Percentiles rank a stretch among this genome's conserved stretches.
Evolutionary conservation across 768 basidiomycete species (phyloP).

Genomic region (Chalciporus chontae): DNA sequence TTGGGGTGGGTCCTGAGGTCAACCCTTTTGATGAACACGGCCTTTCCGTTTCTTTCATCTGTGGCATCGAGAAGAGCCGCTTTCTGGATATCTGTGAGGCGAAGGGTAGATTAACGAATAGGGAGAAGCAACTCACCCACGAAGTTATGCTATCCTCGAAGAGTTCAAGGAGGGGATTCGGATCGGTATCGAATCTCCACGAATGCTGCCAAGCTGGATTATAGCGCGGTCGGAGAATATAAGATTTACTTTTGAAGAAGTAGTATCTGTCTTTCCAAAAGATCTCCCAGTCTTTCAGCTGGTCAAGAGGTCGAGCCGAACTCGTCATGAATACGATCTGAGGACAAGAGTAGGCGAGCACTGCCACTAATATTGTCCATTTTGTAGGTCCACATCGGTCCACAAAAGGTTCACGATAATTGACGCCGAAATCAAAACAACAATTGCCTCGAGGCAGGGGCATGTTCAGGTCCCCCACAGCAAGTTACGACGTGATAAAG

Average conservation of each 20-base stretch:
- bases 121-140: background rate
- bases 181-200: constrained; percentile 10
- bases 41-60: background rate
- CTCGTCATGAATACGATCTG: background rate
- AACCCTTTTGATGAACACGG: constrained; percentile 4
- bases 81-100: background rate
- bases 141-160: background rate
- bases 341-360: background rate
- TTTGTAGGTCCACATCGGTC: background rate
- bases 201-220: constrained; percentile 25
- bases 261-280: constrained; percentile 12
- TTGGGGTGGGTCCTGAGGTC: background rate
- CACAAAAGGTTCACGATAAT: background rate
- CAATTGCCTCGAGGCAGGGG: background rate
- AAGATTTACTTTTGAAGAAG: constrained; percentile 13
- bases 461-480: background rate
- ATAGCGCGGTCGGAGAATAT: constrained; percentile 23
- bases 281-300: background rate
- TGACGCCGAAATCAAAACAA: background rate
- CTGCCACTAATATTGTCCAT: background rate
- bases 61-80: constrained; percentile 1
- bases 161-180: background rate
- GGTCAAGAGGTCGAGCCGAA: background rate
- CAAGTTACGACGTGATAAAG: background rate
- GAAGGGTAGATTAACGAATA: too few species aligned